A percentile compares a stretch with the other conserved stretches of the same genome.
phyloP scores from a whole-genome alignment of 257 asterid genomes.

The Avicennia marina region DNA sequence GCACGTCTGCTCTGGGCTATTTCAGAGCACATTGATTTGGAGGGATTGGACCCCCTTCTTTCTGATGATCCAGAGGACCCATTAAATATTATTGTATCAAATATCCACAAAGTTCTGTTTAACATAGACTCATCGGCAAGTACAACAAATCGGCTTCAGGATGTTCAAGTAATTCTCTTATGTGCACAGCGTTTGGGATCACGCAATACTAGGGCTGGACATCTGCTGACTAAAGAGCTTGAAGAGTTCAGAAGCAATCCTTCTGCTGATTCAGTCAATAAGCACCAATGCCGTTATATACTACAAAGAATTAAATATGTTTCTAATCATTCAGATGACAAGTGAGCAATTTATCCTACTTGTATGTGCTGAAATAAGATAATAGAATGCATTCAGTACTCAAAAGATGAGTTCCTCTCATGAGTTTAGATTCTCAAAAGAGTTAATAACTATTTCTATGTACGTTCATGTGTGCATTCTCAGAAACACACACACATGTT shows the following conservation, averaged over 20 bases:
- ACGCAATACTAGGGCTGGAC: constrained; percentile 89
- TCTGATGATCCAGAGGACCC: constrained; percentile 97
- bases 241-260: constrained; percentile 82
- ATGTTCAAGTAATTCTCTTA: constrained; percentile 87
- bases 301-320: constrained; percentile 84
- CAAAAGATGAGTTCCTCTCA: background rate
- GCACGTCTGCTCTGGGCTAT: constrained; percentile 87
- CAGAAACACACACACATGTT: background rate
- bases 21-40: constrained; percentile 89
- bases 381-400: constrained; percentile 3
- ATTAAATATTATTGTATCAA: constrained; percentile 66
- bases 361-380: constrained; percentile 9
- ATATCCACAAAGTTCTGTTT: constrained; percentile 81
- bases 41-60: constrained; percentile 92
- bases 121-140: constrained; percentile 73
- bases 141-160: constrained; percentile 81
- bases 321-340: constrained; percentile 63
- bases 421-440: background rate
- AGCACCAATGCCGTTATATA: constrained; percentile 85
- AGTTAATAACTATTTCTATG: background rate
- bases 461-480: background rate
- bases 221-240: constrained; percentile 80
- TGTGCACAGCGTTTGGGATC: constrained; percentile 91
- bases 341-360: constrained; percentile 41
- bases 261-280: constrained; percentile 84